Conservation (phyloP, 129 eudicot species). For the Silybum marianum region DNA sequence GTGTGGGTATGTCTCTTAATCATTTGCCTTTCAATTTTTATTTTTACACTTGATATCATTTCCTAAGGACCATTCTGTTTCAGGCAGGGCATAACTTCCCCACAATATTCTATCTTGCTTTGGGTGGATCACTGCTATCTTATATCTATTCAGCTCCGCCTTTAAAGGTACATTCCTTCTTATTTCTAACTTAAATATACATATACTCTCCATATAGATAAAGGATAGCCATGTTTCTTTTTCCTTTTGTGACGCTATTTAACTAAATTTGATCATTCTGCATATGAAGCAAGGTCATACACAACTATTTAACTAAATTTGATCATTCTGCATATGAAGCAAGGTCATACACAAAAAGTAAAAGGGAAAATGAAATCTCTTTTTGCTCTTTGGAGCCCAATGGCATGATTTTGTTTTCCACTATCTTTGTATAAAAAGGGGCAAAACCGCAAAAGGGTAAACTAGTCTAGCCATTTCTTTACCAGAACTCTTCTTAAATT, state of each 20-base stretch:
- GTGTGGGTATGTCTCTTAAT: constrained; percentile 76
- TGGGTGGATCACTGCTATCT: constrained; percentile 92
- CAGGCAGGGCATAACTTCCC: constrained; percentile 92
- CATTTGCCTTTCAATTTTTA: not conserved
- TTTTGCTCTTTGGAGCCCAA: not conserved
- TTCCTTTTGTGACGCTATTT: not conserved
- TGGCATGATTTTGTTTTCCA: not conserved
- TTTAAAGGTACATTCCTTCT: constrained; percentile 60
- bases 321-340: not conserved
- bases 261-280: not conserved
- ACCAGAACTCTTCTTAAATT: not conserved
- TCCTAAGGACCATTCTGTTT: constrained; percentile 23
- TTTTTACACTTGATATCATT: not conserved
- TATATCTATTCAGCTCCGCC: constrained; percentile 99
- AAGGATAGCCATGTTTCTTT: not conserved
- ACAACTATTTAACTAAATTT: not conserved
- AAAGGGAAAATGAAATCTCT: not conserved
- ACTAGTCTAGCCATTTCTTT: not conserved
- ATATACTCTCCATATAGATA: not conserved
- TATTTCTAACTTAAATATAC: not conserved
- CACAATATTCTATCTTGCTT: constrained; percentile 77
- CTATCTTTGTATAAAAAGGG: not conserved
- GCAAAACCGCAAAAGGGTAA: not conserved
- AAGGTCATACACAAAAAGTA: not conserved
- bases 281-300: not conserved